A percentile compares a stretch with the other conserved stretches of the same genome.
Conservation (phyloP, 225 moss, liverwort and hornwort genomes). For the Sphagnum contortum region DNA sequence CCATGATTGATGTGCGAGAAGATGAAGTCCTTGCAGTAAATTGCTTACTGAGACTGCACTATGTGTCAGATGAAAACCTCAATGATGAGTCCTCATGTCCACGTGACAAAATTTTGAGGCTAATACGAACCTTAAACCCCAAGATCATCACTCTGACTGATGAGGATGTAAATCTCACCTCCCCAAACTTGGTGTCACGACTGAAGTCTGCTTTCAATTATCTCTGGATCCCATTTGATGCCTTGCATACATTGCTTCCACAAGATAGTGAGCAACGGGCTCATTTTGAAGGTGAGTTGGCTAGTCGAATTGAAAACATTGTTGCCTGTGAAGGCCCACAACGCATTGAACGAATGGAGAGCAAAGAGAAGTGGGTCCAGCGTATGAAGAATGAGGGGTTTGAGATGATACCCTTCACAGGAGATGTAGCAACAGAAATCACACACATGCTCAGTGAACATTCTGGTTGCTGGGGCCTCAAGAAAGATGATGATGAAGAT, state of each 20-base stretch:
- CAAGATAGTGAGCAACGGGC: conserved; percentile 46
- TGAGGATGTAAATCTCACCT: conserved; percentile 50
- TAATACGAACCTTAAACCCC: conserved; percentile 43
- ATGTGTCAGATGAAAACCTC: conserved; percentile 48
- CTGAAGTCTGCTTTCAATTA: conserved; percentile 66
- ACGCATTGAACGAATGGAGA: conserved; percentile 61
- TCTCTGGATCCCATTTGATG: conserved; percentile 85
- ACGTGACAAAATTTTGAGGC: conserved; percentile 33
- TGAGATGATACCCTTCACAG: conserved; percentile 43
- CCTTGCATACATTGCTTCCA: conserved; percentile 66
- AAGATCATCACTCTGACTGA: conserved; percentile 47
- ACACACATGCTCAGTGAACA: conserved; percentile 76
- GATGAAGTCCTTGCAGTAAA: conserved; percentile 55
- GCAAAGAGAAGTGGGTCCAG: conserved; percentile 68
- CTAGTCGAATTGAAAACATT: conserved; percentile 57
- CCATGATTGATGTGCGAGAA: conserved; percentile 33
- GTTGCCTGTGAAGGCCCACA: conserved; percentile 58
- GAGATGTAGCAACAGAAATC: conserved; percentile 57
- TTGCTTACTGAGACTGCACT: conserved; percentile 47
- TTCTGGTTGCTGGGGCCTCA: conserved; percentile 72
- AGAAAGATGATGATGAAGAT: conserved; percentile 65
- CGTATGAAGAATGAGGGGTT: conserved; percentile 64
- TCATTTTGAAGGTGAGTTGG: conserved; percentile 60
- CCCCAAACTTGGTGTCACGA: conserved; percentile 35
- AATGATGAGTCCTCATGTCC: conserved; percentile 15